Evolutionary conservation across 164 flowering plant species (phyloP), one percentile per base, ranked within the genome.

Genomic region (Nymphaea colorata): DNA sequence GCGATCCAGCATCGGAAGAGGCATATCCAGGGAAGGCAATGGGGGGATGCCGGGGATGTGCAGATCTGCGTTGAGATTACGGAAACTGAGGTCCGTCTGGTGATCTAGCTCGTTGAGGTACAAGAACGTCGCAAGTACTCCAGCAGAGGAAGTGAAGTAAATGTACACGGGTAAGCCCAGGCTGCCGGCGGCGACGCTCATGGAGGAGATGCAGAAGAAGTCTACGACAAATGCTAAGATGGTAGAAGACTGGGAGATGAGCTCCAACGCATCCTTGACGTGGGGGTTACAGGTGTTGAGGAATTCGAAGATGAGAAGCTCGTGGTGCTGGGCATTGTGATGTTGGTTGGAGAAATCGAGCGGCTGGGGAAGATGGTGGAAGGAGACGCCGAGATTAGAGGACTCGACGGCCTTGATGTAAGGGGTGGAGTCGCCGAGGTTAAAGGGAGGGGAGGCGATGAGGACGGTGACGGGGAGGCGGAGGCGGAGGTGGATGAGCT

Each of bases 391-490:
- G 15, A 76, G 78, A 62, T 2, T 18, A 69, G 82, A 11, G 63
- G 77, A 12, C 70, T 85, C 68, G 78, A 80, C 67, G 59, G 65
- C 64, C 68, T 70, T 12, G 67, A 82, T 71, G 76, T 81, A 83
- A 16, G 80, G 57, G 45, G 79, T 67, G 64, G 75, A 76, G 53
- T 81, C 69, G 55, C 70, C 79, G 11, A 79, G 67, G 66, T 63
- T 53, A 67, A 65, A 77, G 1, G 85, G 78, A 0, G 72, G 60
- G 14, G 5, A 66, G 5, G 74, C 36, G 17, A 74, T 6, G 63
- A 61, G 63, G 71, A 87, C 78, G 73, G 82, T 69, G 70, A 66
- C 73, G 64, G 82, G 62, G 64, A 77, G 60, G 75, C 80, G 83
- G n/a, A 73, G 66, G 67, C 77, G 81, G 41, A 53, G 72, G 64